Percentiles rank a stretch among this genome's conserved stretches.
phyloP scores from a whole-genome alignment of 768 basidiomycete species.

The Leccinum subtestaceum region DNA sequence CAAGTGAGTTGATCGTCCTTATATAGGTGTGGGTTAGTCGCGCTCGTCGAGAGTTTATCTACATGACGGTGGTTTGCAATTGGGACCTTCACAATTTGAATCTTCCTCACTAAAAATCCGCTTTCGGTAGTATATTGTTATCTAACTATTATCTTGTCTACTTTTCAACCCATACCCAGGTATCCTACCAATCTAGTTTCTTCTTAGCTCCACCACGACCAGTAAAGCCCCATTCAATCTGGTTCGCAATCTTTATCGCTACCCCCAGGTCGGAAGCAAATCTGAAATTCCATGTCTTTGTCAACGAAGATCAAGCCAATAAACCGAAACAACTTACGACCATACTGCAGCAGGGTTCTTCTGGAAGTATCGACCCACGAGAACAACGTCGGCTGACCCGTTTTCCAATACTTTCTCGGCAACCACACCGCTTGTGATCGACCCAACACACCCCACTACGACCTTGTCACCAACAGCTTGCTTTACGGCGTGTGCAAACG shows the following conservation, averaged over 20 bases:
- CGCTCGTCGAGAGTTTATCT: background rate
- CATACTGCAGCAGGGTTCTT: conserved; percentile 54
- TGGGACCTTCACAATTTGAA: background rate
- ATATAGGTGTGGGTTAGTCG: background rate
- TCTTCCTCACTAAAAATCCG: background rate
- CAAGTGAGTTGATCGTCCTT: background rate
- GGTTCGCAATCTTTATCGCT: conserved; percentile 42
- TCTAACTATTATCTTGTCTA: background rate
- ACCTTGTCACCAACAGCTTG: conserved; percentile 41
- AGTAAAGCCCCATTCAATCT: conserved; percentile 54
- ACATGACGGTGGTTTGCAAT: background rate
- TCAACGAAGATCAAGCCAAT: background rate
- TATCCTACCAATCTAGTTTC: conserved; percentile 15
- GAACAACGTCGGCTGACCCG: conserved; percentile 45
- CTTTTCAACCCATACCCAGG: background rate
- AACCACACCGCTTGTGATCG: conserved; percentile 37
- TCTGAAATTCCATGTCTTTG: conserved; percentile 1
- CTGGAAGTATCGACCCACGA: conserved; percentile 54
- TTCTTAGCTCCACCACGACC: conserved; percentile 32
- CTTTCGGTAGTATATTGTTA: background rate
- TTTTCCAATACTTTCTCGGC: conserved; percentile 44
- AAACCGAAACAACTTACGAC: conserved; percentile 23
- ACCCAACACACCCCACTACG: conserved; percentile 29
- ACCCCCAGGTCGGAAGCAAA: conserved; percentile 59
- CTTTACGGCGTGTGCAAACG: conserved; percentile 54